phyloP scores from a whole-genome alignment of 169 alveolate genomes.

The Neospora caninum region DNA sequence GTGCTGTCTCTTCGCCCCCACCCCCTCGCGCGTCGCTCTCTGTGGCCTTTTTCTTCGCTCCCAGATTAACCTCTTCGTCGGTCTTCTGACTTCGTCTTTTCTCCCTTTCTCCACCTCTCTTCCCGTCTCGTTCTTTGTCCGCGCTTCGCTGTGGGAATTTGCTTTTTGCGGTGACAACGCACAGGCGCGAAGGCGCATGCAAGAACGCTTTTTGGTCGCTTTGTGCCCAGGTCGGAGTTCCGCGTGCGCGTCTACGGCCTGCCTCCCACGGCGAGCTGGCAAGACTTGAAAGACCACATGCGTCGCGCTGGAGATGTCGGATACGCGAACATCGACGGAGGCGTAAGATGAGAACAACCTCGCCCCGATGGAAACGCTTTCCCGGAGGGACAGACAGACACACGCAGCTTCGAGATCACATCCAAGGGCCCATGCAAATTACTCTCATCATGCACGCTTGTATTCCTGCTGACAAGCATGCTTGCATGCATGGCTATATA shows the following conservation, averaged over 20 bases:
- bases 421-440: too few species aligned
- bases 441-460: too few species aligned
- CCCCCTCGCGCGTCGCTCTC: background rate
- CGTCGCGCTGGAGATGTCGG: constrained; percentile 84
- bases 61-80: background rate
- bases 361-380: background rate
- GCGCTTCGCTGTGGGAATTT: background rate
- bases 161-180: background rate
- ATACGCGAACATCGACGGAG: constrained; percentile 78
- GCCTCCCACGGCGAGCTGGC: constrained; percentile 84
- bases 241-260: constrained; percentile 78
- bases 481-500: background rate
- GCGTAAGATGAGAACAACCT: constrained; percentile 55
- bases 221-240: constrained; percentile 75
- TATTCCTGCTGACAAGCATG: background rate
- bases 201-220: background rate
- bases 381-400: too few species aligned
- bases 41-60: background rate
- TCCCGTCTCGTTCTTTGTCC: too few species aligned
- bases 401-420: too few species aligned
- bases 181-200: too few species aligned
- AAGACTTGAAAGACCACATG: constrained; percentile 84
- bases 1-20: background rate
- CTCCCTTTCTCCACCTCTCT: background rate
- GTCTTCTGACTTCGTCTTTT: background rate